Percentiles rank a stretch among this genome's conserved stretches.
Conservation (phyloP, 129 eudicot genomes). For the Logfia minima region DNA sequence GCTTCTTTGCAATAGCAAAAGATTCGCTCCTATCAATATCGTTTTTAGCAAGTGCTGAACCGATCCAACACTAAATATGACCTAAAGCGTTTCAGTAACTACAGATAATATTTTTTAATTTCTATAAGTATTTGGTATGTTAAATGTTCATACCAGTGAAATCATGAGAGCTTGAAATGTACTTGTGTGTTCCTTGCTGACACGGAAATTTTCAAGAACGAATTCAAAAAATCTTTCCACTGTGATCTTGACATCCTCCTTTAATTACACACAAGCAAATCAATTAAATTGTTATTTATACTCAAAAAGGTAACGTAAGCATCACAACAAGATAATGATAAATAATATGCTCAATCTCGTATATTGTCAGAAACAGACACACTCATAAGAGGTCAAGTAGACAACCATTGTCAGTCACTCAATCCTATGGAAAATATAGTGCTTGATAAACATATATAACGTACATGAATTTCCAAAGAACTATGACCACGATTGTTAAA, state of each 20-base stretch:
- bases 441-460: neutral
- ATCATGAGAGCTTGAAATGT: conserved; percentile 72
- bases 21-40: conserved; percentile 57
- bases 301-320: conserved; percentile 1
- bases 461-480: neutral
- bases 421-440: neutral
- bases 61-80: conserved; percentile 41
- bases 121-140: neutral
- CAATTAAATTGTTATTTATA: neutral
- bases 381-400: conserved; percentile 3
- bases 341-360: conserved; percentile 12
- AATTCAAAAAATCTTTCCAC: conserved; percentile 50
- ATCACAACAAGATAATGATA: conserved; percentile 1
- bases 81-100: neutral
- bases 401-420: neutral
- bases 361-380: neutral
- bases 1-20: conserved; percentile 53
- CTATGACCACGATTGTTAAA: neutral
- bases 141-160: conserved; percentile 62
- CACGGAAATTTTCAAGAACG: conserved; percentile 48
- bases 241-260: conserved; percentile 56
- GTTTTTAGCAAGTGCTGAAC: conserved; percentile 46
- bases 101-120: neutral
- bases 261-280: conserved; percentile 27
- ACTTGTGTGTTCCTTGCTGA: conserved; percentile 44